Evolutionary conservation across 768 basidiomycete genomes (phyloP).

Genomic region (Collybia nuda): DNA sequence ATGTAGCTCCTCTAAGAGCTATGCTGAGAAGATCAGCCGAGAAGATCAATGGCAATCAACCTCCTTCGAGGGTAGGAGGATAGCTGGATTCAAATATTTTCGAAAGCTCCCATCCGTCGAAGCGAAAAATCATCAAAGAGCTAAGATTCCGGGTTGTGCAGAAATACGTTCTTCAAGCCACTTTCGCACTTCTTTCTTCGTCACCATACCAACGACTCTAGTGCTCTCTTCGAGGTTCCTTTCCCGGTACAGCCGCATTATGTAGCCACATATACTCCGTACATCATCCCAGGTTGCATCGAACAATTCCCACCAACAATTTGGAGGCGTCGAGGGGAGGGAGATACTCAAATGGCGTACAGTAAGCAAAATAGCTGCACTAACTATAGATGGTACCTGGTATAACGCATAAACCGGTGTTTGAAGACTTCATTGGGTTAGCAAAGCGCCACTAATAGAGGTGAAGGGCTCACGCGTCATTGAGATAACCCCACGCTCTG

Average conservation of each 20-base stretch:
- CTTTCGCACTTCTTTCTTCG: constrained; percentile 76
- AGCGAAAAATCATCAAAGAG: not conserved
- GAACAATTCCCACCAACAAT: constrained; percentile 93
- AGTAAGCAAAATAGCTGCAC: constrained; percentile 84
- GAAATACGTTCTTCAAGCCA: constrained; percentile 69
- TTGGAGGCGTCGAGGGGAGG: constrained; percentile 67
- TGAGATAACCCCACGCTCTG: constrained; percentile 91
- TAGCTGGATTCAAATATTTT: too few species aligned
- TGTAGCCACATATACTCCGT: constrained; percentile 78
- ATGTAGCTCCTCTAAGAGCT: too few species aligned
- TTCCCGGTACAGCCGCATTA: constrained; percentile 77
- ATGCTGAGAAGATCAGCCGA: too few species aligned
- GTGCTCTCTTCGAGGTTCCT: constrained; percentile 44
- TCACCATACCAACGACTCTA: constrained; percentile 57
- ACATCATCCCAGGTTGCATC: constrained; percentile 91
- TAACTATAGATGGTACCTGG: constrained; percentile 86
- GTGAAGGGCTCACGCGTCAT: constrained; percentile 77
- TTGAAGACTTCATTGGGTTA: constrained; percentile 61
- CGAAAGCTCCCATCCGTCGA: not conserved
- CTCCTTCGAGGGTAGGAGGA: too few species aligned
- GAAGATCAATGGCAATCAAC: not conserved
- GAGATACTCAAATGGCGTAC: constrained; percentile 70
- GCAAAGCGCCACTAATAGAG: not conserved
- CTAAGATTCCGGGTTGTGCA: not conserved
- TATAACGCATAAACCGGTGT: constrained; percentile 92